Evolutionary conservation across 2,329 filamentous ascomycete species (phyloP).

Genomic region (Sarocladium strictum): DNA sequence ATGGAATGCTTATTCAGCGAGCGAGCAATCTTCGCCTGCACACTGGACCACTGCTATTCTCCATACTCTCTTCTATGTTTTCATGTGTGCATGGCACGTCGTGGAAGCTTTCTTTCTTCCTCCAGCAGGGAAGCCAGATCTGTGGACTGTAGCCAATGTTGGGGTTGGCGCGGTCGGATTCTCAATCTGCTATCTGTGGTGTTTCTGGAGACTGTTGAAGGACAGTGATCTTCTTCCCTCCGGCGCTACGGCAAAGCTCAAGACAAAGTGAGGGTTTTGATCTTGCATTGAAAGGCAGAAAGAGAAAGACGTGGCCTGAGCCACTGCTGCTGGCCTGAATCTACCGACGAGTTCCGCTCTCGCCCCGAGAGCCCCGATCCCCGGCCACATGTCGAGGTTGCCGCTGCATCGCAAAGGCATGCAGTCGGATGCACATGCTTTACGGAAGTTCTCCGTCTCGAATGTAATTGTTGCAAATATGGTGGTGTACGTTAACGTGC

Average conservation of each 20-base stretch:
- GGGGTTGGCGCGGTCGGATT: constrained; percentile 82
- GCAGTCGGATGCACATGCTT: too few species aligned
- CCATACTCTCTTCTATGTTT: constrained; percentile 69
- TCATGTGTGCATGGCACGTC: constrained; percentile 78
- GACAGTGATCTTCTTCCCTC: constrained; percentile 49
- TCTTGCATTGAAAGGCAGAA: too few species aligned
- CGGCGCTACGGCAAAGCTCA: constrained; percentile 31
- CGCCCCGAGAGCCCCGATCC: too few species aligned
- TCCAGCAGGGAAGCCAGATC: constrained; percentile 74
- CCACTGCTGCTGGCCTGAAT: too few species aligned
- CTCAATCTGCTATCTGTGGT: constrained; percentile 85
- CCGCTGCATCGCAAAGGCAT: too few species aligned
- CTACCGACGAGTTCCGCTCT: too few species aligned
- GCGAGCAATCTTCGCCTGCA: constrained; percentile 22
- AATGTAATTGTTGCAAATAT: too few species aligned
- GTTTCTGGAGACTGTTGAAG: constrained; percentile 60
- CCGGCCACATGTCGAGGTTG: too few species aligned
- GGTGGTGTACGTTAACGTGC: too few species aligned
- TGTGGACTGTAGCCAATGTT: constrained; percentile 92
- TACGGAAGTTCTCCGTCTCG: too few species aligned
- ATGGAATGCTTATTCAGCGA: constrained; percentile 51
- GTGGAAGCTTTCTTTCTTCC: constrained; percentile 62
- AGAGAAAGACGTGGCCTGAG: too few species aligned
- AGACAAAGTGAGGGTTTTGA: constrained; percentile 21
- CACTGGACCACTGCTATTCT: constrained; percentile 58